Percentiles rank a stretch among this genome's conserved stretches.
phyloP scores from a whole-genome alignment of 164 flowering plant genomes.

The Piper longum region DNA sequence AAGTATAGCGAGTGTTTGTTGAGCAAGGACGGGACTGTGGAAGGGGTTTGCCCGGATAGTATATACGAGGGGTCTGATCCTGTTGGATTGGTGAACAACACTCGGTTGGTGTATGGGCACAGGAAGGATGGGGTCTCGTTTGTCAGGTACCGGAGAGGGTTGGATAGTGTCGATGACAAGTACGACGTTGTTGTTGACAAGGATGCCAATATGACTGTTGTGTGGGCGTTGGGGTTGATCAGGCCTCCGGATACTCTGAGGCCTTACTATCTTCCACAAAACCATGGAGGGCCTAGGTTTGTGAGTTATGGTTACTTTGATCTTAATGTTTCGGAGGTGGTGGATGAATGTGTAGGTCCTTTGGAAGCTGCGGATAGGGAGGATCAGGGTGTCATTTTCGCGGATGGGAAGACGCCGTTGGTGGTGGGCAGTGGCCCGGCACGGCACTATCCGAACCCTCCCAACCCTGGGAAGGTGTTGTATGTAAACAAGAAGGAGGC shows the following conservation, averaged over 20 bases:
- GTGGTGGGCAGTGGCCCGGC: conserved; percentile 56
- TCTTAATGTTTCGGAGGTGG: conserved; percentile 59
- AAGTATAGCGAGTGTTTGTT: conserved; percentile 61
- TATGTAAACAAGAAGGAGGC: conserved; percentile 90
- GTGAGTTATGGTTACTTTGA: conserved; percentile 46
- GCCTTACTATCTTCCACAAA: conserved; percentile 78
- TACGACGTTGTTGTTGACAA: conserved; percentile 48
- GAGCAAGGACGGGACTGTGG: conserved; percentile 44
- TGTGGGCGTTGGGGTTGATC: conserved; percentile 90
- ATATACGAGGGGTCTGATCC: conserved; percentile 44
- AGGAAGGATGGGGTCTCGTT: conserved; percentile 87
- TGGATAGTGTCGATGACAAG: conserved; percentile 45
- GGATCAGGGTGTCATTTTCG: conserved; percentile 73
- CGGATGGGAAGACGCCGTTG: conserved; percentile 61
- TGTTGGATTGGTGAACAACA: conserved; percentile 45
- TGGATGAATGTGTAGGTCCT: conserved; percentile 82
- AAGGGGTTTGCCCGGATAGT: conserved; percentile 87
- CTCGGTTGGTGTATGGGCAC: conserved; percentile 69
- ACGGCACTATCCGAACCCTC: conserved; percentile 78
- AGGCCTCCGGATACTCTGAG: conserved; percentile 74
- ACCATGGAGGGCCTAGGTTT: conserved; percentile 50
- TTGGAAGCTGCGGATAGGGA: conserved; percentile 75
- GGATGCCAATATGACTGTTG: conserved; percentile 48
- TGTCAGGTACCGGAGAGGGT: conserved; percentile 50
- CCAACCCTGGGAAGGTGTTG: conserved; percentile 72